phyloP scores from a whole-genome alignment of 306 rosid species.

The Citrullus colocynthis region DNA sequence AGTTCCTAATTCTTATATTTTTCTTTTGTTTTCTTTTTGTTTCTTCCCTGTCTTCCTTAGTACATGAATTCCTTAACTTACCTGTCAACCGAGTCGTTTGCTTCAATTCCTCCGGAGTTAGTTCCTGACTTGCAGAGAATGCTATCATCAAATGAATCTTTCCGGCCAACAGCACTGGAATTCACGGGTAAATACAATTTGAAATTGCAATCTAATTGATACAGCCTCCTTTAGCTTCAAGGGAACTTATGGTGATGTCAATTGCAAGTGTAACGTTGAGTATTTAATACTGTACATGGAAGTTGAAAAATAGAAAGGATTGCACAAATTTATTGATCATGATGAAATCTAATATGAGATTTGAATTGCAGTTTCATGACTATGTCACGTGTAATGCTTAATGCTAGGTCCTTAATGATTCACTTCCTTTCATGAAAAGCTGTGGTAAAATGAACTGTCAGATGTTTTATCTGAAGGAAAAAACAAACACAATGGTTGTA shows the following conservation, averaged over 20 bases:
- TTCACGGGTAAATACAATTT: constrained; percentile 64
- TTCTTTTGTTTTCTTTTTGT: neutral
- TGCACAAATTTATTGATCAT: neutral
- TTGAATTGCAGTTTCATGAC: neutral
- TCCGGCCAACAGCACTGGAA: constrained; percentile 73
- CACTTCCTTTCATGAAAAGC: neutral
- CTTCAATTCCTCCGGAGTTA: constrained; percentile 69
- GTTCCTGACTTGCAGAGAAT: constrained; percentile 88
- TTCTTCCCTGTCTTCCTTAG: constrained; percentile 39
- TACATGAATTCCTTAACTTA: constrained; percentile 86
- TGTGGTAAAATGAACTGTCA: neutral
- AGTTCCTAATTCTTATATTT: neutral
- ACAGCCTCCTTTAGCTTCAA: neutral
- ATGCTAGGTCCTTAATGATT: neutral
- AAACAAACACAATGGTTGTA: neutral
- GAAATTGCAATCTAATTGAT: constrained; percentile 6
- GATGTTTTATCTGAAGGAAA: no score
- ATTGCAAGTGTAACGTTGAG: neutral
- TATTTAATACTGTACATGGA: neutral
- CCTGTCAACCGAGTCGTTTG: constrained; percentile 81
- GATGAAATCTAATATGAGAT: neutral
- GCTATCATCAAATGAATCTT: constrained; percentile 81
- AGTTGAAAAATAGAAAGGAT: neutral
- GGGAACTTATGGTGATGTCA: neutral
- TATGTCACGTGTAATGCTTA: neutral